These are phyloP conservation scores for Amesomyces nigricolor DNA, from an alignment of 2,329 filamentous ascomycete genomes.

Conservation along the genomic window DNA sequence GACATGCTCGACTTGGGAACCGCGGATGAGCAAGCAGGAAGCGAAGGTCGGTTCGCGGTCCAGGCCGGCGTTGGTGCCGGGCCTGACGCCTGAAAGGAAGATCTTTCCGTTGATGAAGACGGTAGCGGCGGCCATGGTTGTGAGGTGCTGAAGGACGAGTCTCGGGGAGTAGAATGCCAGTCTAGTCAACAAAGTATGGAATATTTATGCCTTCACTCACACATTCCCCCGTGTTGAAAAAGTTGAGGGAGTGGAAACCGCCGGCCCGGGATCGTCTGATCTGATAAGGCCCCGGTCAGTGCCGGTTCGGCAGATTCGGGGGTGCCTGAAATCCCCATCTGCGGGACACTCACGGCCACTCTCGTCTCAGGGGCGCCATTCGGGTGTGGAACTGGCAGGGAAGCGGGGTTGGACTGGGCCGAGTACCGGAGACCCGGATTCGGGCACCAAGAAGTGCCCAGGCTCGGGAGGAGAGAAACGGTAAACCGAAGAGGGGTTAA, in stretches of 20 bases:
- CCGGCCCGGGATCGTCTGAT: constrained; percentile 2
- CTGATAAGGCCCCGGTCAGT: constrained; percentile 1
- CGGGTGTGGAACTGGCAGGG: constrained; percentile 1
- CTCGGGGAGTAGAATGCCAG: no score
- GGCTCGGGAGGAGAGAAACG: not conserved
- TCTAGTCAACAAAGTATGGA: not conserved
- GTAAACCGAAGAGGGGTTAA: no score
- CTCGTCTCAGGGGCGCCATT: not conserved
- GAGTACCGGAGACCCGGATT: constrained; percentile 10
- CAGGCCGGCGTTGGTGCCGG: constrained; percentile 23
- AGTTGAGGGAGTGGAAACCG: not conserved
- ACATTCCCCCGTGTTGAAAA: not conserved
- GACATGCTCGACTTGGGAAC: constrained; percentile 34
- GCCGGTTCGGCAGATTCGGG: not conserved
- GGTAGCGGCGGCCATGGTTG: constrained; percentile 18
- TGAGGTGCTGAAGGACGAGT: not conserved
- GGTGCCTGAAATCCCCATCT: not conserved
- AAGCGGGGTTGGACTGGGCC: constrained; percentile 9
- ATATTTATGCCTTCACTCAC: not conserved
- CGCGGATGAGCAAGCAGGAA: constrained; percentile 34
- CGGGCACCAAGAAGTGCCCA: not conserved
- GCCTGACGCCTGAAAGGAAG: constrained; percentile 31
- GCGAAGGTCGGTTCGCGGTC: constrained; percentile 31
- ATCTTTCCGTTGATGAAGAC: constrained; percentile 45
- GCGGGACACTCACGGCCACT: not conserved